These are phyloP conservation scores for Ophiobolus disseminans DNA, from an alignment of 2,329 filamentous ascomycete genomes.

Conservation along the genomic window DNA sequence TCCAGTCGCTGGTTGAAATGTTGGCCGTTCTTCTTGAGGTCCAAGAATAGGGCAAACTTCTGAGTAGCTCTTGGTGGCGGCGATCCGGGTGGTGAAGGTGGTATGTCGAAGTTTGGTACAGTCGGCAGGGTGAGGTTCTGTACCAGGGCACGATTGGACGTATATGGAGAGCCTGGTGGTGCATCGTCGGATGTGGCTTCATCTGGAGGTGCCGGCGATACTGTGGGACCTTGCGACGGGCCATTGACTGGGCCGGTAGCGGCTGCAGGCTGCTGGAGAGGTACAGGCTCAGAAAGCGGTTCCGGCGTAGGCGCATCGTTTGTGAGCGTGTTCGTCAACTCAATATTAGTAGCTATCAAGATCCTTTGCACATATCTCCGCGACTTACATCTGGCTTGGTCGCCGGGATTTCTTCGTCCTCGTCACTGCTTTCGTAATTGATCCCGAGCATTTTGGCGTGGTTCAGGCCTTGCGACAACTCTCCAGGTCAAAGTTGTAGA, in stretches of 20 bases:
- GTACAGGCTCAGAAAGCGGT: slow-evolving; percentile 12
- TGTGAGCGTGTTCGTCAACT: slow-evolving; percentile 34
- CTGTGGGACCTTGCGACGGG: slow-evolving; percentile 38
- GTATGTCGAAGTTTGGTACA: slow-evolving; percentile 75
- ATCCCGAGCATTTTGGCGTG: slow-evolving; percentile 50
- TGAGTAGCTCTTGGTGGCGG: slow-evolving; percentile 59
- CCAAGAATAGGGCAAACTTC: slow-evolving; percentile 77
- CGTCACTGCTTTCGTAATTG: slow-evolving; percentile 55
- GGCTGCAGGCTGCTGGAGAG: slow-evolving; percentile 10
- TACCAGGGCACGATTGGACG: slow-evolving; percentile 67
- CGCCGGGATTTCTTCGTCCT: slow-evolving; percentile 49
- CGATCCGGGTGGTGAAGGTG: slow-evolving; percentile 71
- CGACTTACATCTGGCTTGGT: slow-evolving; percentile 50
- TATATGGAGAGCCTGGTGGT: slow-evolving; percentile 68
- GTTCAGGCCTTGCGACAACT: background rate
- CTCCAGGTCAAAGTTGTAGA: slow-evolving; percentile 9
- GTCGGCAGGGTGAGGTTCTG: slow-evolving; percentile 77
- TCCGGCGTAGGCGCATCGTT: slow-evolving; percentile 19
- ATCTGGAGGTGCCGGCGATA: slow-evolving; percentile 26
- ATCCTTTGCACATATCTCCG: slow-evolving; percentile 31
- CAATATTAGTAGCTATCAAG: slow-evolving; percentile 58
- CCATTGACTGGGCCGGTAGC: slow-evolving; percentile 27
- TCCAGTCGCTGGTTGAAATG: slow-evolving; percentile 82
- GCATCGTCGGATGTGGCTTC: slow-evolving; percentile 21
- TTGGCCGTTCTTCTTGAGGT: slow-evolving; percentile 75